phyloP scores from a whole-genome alignment of 2,329 filamentous ascomycete species.

The Aphanoascus verrucosus region DNA sequence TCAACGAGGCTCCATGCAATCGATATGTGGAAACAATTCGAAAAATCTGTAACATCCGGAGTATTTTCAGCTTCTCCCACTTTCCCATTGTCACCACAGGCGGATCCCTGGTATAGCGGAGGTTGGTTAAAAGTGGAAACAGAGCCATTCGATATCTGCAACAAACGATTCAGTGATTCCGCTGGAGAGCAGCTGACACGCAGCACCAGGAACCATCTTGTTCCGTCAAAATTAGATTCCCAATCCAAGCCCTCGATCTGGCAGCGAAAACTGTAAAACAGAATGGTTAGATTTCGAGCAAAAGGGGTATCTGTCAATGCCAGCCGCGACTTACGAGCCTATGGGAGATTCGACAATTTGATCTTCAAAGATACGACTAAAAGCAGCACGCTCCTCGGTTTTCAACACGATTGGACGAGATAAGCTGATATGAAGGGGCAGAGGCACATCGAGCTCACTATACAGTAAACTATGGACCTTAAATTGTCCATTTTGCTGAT shows the following conservation, averaged over 20 bases:
- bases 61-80: not conserved
- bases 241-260: conserved; percentile 45
- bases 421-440: conserved; percentile 82
- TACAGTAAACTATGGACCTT: conserved; percentile 57
- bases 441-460: conserved; percentile 64
- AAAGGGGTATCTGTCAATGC: not conserved
- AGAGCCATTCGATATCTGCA: conserved; percentile 56
- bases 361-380: conserved; percentile 47
- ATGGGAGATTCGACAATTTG: conserved; percentile 36
- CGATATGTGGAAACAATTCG: conserved; percentile 69
- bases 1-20: conserved; percentile 67
- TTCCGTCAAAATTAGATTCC: conserved; percentile 56
- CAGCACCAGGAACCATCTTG: conserved; percentile 76
- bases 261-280: conserved; percentile 39
- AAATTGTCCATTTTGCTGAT: conserved; percentile 34
- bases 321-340: conserved; percentile 32
- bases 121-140: conserved; percentile 55
- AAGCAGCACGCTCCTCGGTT: conserved; percentile 60
- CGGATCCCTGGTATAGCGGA: conserved; percentile 48
- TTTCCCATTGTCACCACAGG: conserved; percentile 9
- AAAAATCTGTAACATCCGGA: conserved; percentile 20
- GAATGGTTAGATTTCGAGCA: conserved; percentile 12
- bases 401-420: conserved; percentile 68
- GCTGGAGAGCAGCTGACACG: conserved; percentile 44
- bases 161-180: conserved; percentile 50